Percentiles rank a stretch among this genome's conserved stretches.
Conservation (phyloP, 192 early-diverging fungal genomes). For the Entomortierella beljakovae region DNA sequence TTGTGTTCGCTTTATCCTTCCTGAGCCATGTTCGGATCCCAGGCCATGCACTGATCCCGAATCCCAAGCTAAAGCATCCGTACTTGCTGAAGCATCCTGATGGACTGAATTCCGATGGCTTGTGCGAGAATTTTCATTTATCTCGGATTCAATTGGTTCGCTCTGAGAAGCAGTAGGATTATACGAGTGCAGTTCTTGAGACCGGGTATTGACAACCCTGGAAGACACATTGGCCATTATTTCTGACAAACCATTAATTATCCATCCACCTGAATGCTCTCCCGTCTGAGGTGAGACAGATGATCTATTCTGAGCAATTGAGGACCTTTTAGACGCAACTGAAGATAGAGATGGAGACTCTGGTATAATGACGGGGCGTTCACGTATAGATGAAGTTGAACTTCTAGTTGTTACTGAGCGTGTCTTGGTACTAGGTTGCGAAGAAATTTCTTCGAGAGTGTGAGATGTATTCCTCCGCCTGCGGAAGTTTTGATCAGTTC, state of each 20-base stretch:
- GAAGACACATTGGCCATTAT: constrained; percentile 44
- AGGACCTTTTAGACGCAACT: constrained; percentile 13
- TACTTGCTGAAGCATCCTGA: constrained; percentile 1
- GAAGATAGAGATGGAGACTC: constrained; percentile 21
- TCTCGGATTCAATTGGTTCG: constrained; percentile 12
- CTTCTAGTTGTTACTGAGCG: constrained; percentile 24
- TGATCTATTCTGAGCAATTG: constrained; percentile 35
- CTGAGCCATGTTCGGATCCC: constrained; percentile 34
- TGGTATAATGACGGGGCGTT: background rate
- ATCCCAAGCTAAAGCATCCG: constrained; percentile 18
- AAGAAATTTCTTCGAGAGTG: constrained; percentile 2
- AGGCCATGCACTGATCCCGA: constrained; percentile 5
- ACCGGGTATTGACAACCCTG: constrained; percentile 36
- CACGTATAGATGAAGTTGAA: constrained; percentile 26
- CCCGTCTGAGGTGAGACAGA: constrained; percentile 10
- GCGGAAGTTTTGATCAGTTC: constrained; percentile 23
- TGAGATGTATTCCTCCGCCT: constrained; percentile 38
- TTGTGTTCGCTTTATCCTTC: constrained; percentile 1
- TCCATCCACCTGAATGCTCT: constrained; percentile 34
- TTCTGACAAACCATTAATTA: constrained; percentile 31
- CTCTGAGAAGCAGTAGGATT: background rate
- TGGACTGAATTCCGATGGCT: constrained; percentile 2
- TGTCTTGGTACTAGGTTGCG: background rate
- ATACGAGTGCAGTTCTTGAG: constrained; percentile 19
- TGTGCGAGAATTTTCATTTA: background rate